phyloP scores from a whole-genome alignment of 2,329 filamentous ascomycete genomes.

The Ascochyta pisi region DNA sequence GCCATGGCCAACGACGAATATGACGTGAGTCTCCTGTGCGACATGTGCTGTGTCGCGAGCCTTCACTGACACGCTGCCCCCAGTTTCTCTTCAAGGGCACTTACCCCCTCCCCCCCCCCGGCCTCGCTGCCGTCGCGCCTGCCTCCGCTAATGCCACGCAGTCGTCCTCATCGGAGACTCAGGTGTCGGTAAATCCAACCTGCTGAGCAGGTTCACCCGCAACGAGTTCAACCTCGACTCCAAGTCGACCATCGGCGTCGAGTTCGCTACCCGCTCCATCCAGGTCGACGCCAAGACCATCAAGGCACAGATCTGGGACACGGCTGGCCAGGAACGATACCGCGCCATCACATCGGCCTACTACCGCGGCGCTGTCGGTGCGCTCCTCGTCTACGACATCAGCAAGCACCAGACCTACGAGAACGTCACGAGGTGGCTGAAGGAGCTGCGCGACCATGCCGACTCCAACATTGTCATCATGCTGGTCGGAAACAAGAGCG shows the following conservation, averaged over 20 bases:
- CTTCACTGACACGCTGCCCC: constrained; percentile 34
- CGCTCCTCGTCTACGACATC: constrained; percentile 98
- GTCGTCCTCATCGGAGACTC: constrained; percentile 99
- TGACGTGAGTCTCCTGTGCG: constrained; percentile 73
- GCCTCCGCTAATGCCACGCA: constrained; percentile 53
- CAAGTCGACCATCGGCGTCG: constrained; percentile 99
- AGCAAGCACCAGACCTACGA: constrained; percentile 99
- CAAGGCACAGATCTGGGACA: constrained; percentile 99
- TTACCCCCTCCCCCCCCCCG: constrained; percentile 7
- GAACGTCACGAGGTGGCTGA: constrained; percentile 98
- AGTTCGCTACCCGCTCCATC: constrained; percentile 98
- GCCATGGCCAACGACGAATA: constrained; percentile 99
- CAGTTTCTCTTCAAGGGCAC: constrained; percentile 99
- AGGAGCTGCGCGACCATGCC: constrained; percentile 96
- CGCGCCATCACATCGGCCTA: constrained; percentile 99
- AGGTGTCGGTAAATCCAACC: constrained; percentile 99
- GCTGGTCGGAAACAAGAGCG: constrained; percentile 99
- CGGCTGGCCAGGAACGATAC: constrained; percentile 97
- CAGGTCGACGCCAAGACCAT: constrained; percentile 99
- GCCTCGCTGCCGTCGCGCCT: constrained; percentile 9
- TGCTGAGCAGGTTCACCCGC: constrained; percentile 98
- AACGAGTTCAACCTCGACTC: constrained; percentile 99
- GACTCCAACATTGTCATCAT: constrained; percentile 99
- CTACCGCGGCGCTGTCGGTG: constrained; percentile 96
- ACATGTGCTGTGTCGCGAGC: constrained; percentile 24